Evolutionary conservation across 2,329 filamentous ascomycete species (phyloP), one percentile per base, ranked within the genome.

Genomic region (Claviceps humidiphila): DNA sequence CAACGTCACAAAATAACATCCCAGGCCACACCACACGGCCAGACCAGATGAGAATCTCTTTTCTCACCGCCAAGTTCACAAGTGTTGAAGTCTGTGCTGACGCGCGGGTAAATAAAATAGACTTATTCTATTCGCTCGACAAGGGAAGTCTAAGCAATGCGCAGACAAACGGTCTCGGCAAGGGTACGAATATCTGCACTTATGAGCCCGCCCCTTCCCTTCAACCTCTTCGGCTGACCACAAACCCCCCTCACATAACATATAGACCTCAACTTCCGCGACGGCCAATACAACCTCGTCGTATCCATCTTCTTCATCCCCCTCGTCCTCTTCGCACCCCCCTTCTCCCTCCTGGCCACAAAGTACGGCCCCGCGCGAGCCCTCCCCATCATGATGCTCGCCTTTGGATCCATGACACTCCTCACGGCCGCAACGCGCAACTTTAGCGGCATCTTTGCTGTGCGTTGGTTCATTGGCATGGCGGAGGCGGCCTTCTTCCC

Each of bases 241-340:
- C 16, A 22, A 22, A 3, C 22, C 22, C 22, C 22, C 3, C 22
- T 4, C 22, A 22, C 3, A 22, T 3, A 22, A 22, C 22, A 22
- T 4, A 22, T 61, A 74, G 68, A 71, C 49, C 64, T 72, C 22
- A 53, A 75, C 51, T 78, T 88, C 71, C 74, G 75, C 51, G 53
- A 61, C 2, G 74, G 80, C 59, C 76, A 87, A 64, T 87, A 89
- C 70, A 89, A 87, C 65, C 76, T 81, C 46, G 73, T 87, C 47
- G 66, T 89, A 42, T 78, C 74, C 57, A 81, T 89, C 57, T 89
- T 89, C 71, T 89, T 85, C 65, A 73, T 89, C 5, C 85, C 85
- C 0, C 89, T 84, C 62, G 85, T 89, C 50, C 62, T 89, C 42
- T 83, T 81, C 50, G 84, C 84, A 0, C 84, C 82, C 0, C 64